Evolutionary conservation across 1,284 basidiomycete species (phyloP).

Genomic region (Trametes hirsuta): DNA sequence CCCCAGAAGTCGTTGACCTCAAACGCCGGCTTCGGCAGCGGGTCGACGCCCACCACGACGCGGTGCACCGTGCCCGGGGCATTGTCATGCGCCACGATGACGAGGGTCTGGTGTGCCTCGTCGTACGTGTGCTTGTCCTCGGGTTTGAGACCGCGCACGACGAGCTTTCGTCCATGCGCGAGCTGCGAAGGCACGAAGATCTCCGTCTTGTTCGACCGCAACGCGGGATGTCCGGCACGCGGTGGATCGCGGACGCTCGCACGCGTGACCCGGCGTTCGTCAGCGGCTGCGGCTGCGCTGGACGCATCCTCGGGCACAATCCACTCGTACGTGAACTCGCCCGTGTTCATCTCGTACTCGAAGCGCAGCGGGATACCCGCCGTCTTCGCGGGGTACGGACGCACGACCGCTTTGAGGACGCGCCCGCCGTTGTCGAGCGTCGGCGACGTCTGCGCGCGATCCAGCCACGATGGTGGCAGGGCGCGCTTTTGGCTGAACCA

Average conservation of each 20-base stretch:
- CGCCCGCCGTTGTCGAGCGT: slow-evolving; percentile 82
- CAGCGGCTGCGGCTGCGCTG: neutral
- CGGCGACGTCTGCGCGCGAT: slow-evolving; percentile 57
- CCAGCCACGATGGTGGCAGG: slow-evolving; percentile 51
- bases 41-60: slow-evolving; percentile 57
- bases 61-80: slow-evolving; percentile 48
- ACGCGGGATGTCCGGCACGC: slow-evolving; percentile 39
- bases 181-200: slow-evolving; percentile 76
- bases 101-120: slow-evolving; percentile 66
- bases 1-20: slow-evolving; percentile 63
- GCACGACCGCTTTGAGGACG: slow-evolving; percentile 76
- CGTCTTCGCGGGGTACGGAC: slow-evolving; percentile 80
- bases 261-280: neutral
- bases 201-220: slow-evolving; percentile 69
- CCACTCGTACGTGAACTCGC: slow-evolving; percentile 68
- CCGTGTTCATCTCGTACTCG: slow-evolving; percentile 73
- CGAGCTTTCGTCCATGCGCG: slow-evolving; percentile 56
- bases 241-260: slow-evolving; percentile 41
- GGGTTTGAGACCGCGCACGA: slow-evolving; percentile 55
- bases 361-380: slow-evolving; percentile 72
- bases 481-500: slow-evolving; percentile 80
- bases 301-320: slow-evolving; percentile 37
- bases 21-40: slow-evolving; percentile 54
- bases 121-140: slow-evolving; percentile 59
- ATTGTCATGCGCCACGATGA: slow-evolving; percentile 53